These are phyloP conservation scores for Umbilicaria muhlenbergii DNA, from an alignment of 495 filamentous ascomycete species.

Conservation along the genomic window DNA sequence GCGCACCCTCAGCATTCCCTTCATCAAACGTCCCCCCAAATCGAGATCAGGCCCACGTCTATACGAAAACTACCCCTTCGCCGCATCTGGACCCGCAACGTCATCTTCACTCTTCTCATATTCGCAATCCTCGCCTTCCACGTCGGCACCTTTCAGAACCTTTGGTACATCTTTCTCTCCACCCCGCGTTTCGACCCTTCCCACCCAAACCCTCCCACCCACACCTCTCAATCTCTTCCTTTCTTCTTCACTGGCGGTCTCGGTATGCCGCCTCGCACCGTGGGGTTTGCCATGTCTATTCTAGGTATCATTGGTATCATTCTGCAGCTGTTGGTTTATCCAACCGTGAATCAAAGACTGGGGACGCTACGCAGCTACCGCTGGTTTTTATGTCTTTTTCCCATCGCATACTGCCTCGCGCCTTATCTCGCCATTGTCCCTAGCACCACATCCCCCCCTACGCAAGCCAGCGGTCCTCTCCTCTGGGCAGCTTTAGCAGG, in stretches of 20 bases:
- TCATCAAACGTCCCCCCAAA: not conserved
- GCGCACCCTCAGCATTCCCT: slow-evolving; percentile 1
- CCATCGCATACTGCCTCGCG: slow-evolving; percentile 52
- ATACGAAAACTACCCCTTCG: slow-evolving; percentile 44
- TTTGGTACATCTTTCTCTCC: slow-evolving; percentile 76
- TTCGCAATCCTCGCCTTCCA: slow-evolving; percentile 62
- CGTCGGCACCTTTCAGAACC: slow-evolving; percentile 67
- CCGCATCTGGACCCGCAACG: slow-evolving; percentile 66
- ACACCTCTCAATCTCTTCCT: slow-evolving; percentile 28
- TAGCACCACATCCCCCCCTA: slow-evolving; percentile 39
- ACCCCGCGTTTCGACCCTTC: slow-evolving; percentile 51
- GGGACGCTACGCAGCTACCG: slow-evolving; percentile 58
- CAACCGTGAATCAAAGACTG: slow-evolving; percentile 44
- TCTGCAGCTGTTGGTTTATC: slow-evolving; percentile 67
- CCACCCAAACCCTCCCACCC: slow-evolving; percentile 24
- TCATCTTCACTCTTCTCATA: slow-evolving; percentile 48
- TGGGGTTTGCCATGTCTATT: slow-evolving; percentile 66
- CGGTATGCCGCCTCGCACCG: slow-evolving; percentile 54
- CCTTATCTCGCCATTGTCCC: slow-evolving; percentile 62
- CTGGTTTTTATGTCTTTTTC: slow-evolving; percentile 54
- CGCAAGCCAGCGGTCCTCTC: slow-evolving; percentile 44
- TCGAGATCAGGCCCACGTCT: not conserved
- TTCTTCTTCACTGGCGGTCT: slow-evolving; percentile 72
- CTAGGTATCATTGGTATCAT: slow-evolving; percentile 62
- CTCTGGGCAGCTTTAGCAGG: slow-evolving; percentile 54